Evolutionary conservation across 164 flowering plant species (phyloP).

Genomic region (Annona squamosa): DNA sequence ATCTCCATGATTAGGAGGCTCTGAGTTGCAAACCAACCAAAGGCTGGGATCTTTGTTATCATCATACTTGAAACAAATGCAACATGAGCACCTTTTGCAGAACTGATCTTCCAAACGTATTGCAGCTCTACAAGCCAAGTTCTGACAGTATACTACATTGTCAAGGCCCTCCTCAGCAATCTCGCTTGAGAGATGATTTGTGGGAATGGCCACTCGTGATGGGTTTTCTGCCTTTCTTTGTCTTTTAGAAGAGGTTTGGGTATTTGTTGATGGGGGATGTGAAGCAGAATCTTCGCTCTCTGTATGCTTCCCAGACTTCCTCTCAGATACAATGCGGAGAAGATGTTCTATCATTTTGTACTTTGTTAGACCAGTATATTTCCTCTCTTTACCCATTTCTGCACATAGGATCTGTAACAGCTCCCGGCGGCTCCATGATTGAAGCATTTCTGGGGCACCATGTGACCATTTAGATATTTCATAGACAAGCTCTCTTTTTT

Average conservation of each 20-base stretch:
- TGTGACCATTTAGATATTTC: conserved; percentile 54
- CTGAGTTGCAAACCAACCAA: conserved; percentile 82
- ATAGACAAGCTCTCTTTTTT: conserved; percentile 77
- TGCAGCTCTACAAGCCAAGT: conserved; percentile 76
- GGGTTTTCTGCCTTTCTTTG: conserved; percentile 67
- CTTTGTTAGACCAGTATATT: conserved; percentile 88
- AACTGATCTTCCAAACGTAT: conserved; percentile 48
- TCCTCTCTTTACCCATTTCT: conserved; percentile 92
- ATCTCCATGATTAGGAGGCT: conserved; percentile 53
- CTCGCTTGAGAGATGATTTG: conserved; percentile 15
- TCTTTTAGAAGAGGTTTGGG: conserved; percentile 44
- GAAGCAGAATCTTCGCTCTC: conserved; percentile 20
- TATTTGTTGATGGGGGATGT: conserved; percentile 25
- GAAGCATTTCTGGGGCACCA: conserved; percentile 65
- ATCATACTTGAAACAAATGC: conserved; percentile 74
- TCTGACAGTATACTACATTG: conserved; percentile 43
- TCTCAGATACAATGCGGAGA: conserved; percentile 56
- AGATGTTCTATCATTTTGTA: conserved; percentile 74
- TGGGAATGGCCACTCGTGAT: conserved; percentile 32
- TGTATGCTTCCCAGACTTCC: conserved; percentile 31
- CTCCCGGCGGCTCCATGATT: conserved; percentile 83
- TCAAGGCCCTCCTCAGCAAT: conserved; percentile 21
- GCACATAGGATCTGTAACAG: conserved; percentile 78
- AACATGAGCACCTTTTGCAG: conserved; percentile 95
- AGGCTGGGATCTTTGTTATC: conserved; percentile 98